Evolutionary conservation across 139 green algal genomes (phyloP).

Genomic region (Zygnema circumcarinatum): DNA sequence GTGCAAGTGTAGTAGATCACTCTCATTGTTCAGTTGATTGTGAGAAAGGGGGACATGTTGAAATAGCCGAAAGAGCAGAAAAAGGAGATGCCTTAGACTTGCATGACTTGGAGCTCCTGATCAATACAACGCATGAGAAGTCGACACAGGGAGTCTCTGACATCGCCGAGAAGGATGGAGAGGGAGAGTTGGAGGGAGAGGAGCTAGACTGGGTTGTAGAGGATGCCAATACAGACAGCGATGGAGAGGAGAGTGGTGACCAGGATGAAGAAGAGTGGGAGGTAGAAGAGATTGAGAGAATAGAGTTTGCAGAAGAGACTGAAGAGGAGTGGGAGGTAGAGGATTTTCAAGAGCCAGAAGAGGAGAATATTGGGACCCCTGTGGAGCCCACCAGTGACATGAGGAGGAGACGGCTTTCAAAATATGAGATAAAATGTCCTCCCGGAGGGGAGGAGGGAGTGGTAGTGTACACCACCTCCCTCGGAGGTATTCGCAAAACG

Average conservation of each 20-base stretch:
- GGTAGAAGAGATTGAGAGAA: too few species aligned
- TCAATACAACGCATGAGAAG: not conserved
- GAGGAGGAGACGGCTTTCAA: not conserved
- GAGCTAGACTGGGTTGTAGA: not conserved
- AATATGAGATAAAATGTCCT: slow-evolving; percentile 44
- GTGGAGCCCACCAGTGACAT: not conserved
- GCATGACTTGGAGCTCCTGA: not conserved
- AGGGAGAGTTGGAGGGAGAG: not conserved
- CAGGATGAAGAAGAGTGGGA: not conserved
- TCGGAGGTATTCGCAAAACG: slow-evolving; percentile 51
- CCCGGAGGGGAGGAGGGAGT: slow-evolving; percentile 22
- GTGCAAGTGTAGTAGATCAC: too few species aligned
- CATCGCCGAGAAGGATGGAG: too few species aligned
- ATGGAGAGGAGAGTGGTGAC: not conserved
- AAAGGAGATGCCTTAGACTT: not conserved
- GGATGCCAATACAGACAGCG: not conserved
- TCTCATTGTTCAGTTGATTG: too few species aligned
- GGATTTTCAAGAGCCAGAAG: not conserved
- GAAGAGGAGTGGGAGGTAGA: not conserved
- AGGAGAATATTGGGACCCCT: not conserved
- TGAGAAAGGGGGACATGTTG: not conserved
- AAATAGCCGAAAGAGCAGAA: not conserved
- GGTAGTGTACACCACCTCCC: slow-evolving; percentile 53
- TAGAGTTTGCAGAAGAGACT: too few species aligned
- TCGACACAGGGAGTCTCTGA: too few species aligned